These are phyloP conservation scores for Arthrobotrys sinensis DNA, from an alignment of 2,329 filamentous ascomycete species.

Conservation along the genomic window DNA sequence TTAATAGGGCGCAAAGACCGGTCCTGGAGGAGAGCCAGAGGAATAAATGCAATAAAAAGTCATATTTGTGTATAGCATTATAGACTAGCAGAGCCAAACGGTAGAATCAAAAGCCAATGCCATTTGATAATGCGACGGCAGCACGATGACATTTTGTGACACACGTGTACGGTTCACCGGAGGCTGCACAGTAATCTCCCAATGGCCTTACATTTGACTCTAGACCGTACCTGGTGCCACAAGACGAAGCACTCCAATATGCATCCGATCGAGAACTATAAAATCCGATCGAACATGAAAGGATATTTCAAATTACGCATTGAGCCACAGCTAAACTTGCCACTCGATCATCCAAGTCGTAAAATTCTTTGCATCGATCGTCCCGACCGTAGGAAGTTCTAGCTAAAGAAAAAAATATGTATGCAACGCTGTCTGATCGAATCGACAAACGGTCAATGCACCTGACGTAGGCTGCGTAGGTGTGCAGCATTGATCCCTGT, in stretches of 20 bases:
- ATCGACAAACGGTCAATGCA: neutral
- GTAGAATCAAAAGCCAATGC: constrained; percentile 48
- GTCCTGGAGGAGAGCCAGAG: constrained; percentile 62
- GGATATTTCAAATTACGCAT: too few species aligned
- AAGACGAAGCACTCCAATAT: too few species aligned
- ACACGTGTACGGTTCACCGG: neutral
- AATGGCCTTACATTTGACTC: too few species aligned
- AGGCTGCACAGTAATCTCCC: neutral
- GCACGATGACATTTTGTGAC: neutral
- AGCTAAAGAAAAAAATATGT: too few species aligned
- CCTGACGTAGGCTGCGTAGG: constrained; percentile 25
- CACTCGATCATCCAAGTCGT: neutral
- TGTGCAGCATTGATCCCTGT: constrained; percentile 16
- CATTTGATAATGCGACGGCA: constrained; percentile 8
- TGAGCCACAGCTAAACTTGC: neutral
- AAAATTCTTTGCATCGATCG: neutral
- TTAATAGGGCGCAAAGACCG: constrained; percentile 62
- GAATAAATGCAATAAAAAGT: constrained; percentile 31
- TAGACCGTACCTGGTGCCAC: too few species aligned
- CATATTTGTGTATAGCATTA: constrained; percentile 51
- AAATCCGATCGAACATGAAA: too few species aligned
- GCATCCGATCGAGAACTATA: too few species aligned
- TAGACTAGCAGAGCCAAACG: constrained; percentile 40
- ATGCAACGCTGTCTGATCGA: neutral
- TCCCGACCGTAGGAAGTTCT: neutral